Evolutionary conservation across 2,329 filamentous ascomycete genomes (phyloP), one percentile per base, ranked within the genome.

Genomic region (Septoria petroselini): DNA sequence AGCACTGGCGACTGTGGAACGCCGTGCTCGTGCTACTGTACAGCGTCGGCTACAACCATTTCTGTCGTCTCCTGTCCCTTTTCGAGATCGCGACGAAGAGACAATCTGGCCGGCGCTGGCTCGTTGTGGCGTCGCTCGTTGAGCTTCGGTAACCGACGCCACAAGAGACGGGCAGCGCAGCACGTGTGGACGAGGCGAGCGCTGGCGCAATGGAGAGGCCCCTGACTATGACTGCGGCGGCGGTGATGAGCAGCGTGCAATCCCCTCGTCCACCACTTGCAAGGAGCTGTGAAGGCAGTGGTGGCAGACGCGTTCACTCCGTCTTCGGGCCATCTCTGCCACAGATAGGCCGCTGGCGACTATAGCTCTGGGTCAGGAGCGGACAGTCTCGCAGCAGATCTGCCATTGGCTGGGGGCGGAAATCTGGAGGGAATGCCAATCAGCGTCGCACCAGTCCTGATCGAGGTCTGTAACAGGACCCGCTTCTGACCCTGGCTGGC

Each of bases 391-490:
- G 23, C 23, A 18, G 18, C n/a, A 33, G 6, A 15, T 33, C 30
- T 33, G 30, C 30, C 15, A 37, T 18, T 17, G 34, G 34, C 34
- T 37, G 34, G 5, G 34, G 7, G 34, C 17, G 34, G 15, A 37
- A 9, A 37, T 27, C 37, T 12, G 11, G 37, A 25, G 18, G 37
- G 3, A 19, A 4, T 45, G 43, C 30, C n/a, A n/a, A 38, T 46
- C 43, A 37, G 33, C 19, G 34, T 11, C 25, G 43, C 33, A 18
- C 33, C 12, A 25, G 43, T 46, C 43, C 34, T 44, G 18, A 33
- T 19, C 19, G 4, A 25, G 17, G 21, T 27, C 37, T 35, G 37
- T 21, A 12, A 21, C 37, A 39, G 4, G 23, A 15, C 19, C 38
- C 12, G 14, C 19, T n/a, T 29, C 38, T 29, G 9, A 11, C 18